Conservation (phyloP, 1,284 basidiomycete genomes). For the Cutaneotrichosporon dermatis region DNA sequence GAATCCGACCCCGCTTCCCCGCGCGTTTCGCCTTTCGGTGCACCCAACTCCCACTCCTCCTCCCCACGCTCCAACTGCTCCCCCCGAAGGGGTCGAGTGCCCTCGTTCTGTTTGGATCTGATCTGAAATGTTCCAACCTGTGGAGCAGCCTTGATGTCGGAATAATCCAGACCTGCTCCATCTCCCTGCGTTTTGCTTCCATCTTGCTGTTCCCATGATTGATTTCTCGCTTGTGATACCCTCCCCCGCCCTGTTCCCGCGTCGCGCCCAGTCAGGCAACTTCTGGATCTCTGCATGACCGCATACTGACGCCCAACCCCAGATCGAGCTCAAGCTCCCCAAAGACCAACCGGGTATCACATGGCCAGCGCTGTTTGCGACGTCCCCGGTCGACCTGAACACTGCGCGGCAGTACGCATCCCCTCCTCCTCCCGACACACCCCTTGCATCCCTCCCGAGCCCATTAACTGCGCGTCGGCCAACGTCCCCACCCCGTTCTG, state of each 20-base stretch:
- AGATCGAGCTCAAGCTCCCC: constrained; percentile 44
- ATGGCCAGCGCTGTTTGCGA: constrained; percentile 53
- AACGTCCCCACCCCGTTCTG: not conserved
- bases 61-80: not conserved
- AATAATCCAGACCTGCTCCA: no score
- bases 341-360: constrained; percentile 46
- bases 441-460: not conserved
- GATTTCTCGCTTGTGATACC: no score
- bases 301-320: constrained; percentile 3
- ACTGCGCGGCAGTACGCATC: constrained; percentile 1
- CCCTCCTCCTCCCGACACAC: not conserved
- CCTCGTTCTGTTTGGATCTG: no score
- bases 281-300: not conserved
- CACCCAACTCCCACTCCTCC: not conserved
- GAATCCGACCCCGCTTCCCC: not conserved
- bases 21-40: not conserved
- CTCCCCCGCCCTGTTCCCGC: not conserved
- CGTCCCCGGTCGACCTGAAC: constrained; percentile 4
- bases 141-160: no score
- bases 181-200: no score
- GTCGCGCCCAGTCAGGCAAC: no score
- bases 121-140: no score
- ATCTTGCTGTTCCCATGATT: no score
- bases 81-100: no score
- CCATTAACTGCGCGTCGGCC: not conserved